A percentile compares a stretch with the other conserved stretches of the same genome.
Evolutionary conservation across 495 filamentous ascomycete species (phyloP).

Genomic region (Talaromyces borbonicus): DNA sequence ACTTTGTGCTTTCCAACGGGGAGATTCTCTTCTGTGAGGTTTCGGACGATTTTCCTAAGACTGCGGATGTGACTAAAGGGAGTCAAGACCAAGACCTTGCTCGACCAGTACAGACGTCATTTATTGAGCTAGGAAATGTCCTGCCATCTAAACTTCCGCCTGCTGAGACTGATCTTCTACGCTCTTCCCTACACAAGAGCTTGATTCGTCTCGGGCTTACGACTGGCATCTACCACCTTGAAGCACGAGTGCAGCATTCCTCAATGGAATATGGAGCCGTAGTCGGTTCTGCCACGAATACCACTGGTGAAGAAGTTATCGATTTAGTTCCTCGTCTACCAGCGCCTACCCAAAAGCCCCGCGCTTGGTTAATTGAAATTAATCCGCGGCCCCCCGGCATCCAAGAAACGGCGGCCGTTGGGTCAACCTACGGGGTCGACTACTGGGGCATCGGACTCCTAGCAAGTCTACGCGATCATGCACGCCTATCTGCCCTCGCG

Average conservation of each 20-base stretch:
- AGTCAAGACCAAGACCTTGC: no score
- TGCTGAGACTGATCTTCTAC: neutral
- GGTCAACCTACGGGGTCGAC: slow-evolving; percentile 31
- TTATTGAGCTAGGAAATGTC: neutral
- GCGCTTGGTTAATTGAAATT: neutral
- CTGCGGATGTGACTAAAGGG: no score
- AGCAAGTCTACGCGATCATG: slow-evolving; percentile 5
- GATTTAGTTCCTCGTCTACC: neutral
- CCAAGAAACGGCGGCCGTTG: slow-evolving; percentile 13
- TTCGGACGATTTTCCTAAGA: slow-evolving; percentile 41
- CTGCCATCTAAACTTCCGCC: neutral
- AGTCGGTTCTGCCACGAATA: no score
- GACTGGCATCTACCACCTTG: slow-evolving; percentile 27
- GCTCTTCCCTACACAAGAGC: neutral
- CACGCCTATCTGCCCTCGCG: neutral
- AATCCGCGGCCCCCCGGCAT: neutral
- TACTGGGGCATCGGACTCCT: slow-evolving; percentile 27
- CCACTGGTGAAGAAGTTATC: no score
- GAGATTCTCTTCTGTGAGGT: slow-evolving; percentile 42
- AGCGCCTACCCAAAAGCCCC: neutral
- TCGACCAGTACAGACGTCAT: no score
- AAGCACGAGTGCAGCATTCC: slow-evolving; percentile 25
- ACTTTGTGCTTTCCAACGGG: slow-evolving; percentile 38
- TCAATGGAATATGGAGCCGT: slow-evolving; percentile 13
- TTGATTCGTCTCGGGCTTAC: slow-evolving; percentile 18